phyloP scores from a whole-genome alignment of 805 yeast genomes.

The Suhomyces sp. region DNA sequence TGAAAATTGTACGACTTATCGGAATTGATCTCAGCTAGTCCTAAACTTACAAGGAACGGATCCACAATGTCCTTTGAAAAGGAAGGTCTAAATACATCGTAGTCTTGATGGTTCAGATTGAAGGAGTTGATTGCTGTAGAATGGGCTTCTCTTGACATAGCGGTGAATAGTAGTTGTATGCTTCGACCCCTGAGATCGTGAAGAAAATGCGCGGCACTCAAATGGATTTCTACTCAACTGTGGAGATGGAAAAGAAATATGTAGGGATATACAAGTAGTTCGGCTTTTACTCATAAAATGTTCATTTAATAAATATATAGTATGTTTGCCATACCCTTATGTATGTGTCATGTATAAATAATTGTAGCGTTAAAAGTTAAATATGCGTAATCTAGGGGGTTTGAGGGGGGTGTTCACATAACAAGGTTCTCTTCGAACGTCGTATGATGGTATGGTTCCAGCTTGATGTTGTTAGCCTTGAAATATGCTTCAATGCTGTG shows the following conservation, averaged over 20 bases:
- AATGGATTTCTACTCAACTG: background rate
- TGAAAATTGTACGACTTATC: conserved; percentile 9
- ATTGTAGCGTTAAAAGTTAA: background rate
- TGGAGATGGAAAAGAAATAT: background rate
- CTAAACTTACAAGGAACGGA: conserved; percentile 38
- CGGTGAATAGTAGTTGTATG: background rate
- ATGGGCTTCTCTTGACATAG: conserved; percentile 17
- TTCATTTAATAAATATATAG: background rate
- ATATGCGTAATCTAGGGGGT: background rate
- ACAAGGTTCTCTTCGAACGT: background rate
- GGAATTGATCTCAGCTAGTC: conserved; percentile 17
- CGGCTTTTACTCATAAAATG: background rate
- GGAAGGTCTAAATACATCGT: conserved; percentile 53
- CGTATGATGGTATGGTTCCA: background rate
- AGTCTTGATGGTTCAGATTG: conserved; percentile 48
- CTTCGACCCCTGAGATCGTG: background rate
- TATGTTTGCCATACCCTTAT: background rate
- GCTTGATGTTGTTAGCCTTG: background rate
- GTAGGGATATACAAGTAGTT: background rate
- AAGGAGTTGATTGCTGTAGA: conserved; percentile 46
- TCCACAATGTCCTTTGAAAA: conserved; percentile 43
- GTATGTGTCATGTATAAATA: background rate
- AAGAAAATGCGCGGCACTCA: background rate
- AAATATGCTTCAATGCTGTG: conserved; percentile 8
- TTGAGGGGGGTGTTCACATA: background rate